Percentiles rank a stretch among this genome's conserved stretches.
These are phyloP conservation scores for Aeschynomene evenia DNA, from an alignment of 306 rosid species.

Conservation along the genomic window DNA sequence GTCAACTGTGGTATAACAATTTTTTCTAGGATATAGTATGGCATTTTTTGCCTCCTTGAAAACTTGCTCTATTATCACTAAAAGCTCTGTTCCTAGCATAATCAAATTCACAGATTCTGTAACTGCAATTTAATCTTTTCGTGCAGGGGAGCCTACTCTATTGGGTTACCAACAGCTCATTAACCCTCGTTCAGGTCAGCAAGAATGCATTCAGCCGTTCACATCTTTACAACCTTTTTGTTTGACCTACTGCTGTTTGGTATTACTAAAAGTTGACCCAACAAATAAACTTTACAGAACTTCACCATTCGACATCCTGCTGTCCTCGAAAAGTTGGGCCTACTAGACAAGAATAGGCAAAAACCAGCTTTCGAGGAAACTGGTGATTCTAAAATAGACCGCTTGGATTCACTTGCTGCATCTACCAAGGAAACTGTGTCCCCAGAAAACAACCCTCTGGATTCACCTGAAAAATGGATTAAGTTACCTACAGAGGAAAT, in stretches of 20 bases:
- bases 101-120: neutral
- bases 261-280: slow-evolving; percentile 10
- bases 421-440: slow-evolving; percentile 35
- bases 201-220: neutral
- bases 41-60: neutral
- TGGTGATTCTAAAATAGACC: slow-evolving; percentile 35
- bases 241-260: slow-evolving; percentile 20
- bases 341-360: slow-evolving; percentile 43
- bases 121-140: slow-evolving; percentile 31
- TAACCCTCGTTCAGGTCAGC: slow-evolving; percentile 67
- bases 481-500: slow-evolving; percentile 52
- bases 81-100: neutral
- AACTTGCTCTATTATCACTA: neutral
- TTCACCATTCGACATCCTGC: slow-evolving; percentile 60
- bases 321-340: slow-evolving; percentile 67
- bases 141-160: slow-evolving; percentile 91
- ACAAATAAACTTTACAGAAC: slow-evolving; percentile 60
- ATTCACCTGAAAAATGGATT: slow-evolving; percentile 53
- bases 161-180: slow-evolving; percentile 81
- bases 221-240: neutral
- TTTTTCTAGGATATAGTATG: slow-evolving; percentile 5
- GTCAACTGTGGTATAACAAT: slow-evolving; percentile 8
- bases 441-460: slow-evolving; percentile 38
- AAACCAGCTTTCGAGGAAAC: slow-evolving; percentile 31
- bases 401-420: slow-evolving; percentile 15